Evolutionary conservation across 768 basidiomycete species (phyloP).

Genomic region (Chiua virens): DNA sequence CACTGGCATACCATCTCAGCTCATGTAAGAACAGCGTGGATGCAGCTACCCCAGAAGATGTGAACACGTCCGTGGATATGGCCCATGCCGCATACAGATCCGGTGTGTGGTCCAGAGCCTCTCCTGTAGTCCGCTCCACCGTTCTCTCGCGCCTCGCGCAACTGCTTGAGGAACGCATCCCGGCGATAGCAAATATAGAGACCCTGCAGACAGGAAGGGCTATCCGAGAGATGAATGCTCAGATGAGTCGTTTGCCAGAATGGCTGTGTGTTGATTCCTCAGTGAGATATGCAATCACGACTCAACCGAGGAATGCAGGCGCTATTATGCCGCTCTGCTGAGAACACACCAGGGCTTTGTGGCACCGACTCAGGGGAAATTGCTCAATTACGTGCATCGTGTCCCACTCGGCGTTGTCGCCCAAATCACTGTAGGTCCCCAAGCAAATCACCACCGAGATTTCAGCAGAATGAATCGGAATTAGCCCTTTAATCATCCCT

Average conservation of each 20-base stretch:
- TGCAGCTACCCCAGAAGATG: conserved; percentile 51
- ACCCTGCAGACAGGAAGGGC: conserved; percentile 76
- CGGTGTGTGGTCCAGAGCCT: conserved; percentile 70
- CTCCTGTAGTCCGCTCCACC: conserved; percentile 58
- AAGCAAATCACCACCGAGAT: not conserved
- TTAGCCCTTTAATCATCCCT: conserved; percentile 86
- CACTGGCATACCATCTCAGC: not conserved
- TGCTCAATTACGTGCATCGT: conserved; percentile 78
- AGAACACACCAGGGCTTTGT: conserved; percentile 68
- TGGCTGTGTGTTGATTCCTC: conserved; percentile 64
- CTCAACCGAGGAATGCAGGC: conserved; percentile 40
- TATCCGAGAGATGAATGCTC: conserved; percentile 82
- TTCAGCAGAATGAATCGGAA: not conserved
- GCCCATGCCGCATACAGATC: conserved; percentile 63
- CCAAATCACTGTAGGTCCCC: conserved; percentile 68
- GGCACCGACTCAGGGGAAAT: conserved; percentile 75
- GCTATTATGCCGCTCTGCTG: conserved; percentile 74
- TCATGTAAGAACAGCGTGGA: conserved; percentile 44
- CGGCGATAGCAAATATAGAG: conserved; percentile 64
- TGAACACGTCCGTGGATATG: conserved; percentile 47
- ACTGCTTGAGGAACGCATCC: conserved; percentile 54
- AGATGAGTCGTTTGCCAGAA: conserved; percentile 75
- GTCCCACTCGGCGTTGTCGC: conserved; percentile 87
- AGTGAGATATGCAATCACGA: not conserved
- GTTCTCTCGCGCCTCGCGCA: conserved; percentile 66